Conservation (phyloP, 1,139 yeast genomes). For the Pichia sp. region DNA sequence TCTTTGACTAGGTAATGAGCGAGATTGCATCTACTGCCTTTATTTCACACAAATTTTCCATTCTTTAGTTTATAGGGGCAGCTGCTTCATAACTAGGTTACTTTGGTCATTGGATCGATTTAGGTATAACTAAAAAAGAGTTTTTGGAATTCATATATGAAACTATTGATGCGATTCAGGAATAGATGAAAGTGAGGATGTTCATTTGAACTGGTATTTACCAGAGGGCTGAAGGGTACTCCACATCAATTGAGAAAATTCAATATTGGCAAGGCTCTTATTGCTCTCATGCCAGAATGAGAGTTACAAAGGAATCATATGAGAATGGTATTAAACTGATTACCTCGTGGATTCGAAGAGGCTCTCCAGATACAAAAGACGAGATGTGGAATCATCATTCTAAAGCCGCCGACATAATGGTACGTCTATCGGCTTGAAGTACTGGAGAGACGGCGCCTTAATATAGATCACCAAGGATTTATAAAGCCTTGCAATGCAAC, state of each 20-base stretch:
- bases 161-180: constrained; percentile 11
- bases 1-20: constrained; percentile 47
- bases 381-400: constrained; percentile 15
- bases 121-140: constrained; percentile 8
- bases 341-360: constrained; percentile 13
- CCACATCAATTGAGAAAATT: constrained; percentile 12
- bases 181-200: constrained; percentile 7
- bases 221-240: constrained; percentile 11
- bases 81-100: constrained; percentile 33
- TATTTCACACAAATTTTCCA: constrained; percentile 40
- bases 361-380: constrained; percentile 12
- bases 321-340: constrained; percentile 6
- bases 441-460: constrained; percentile 13
- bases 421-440: constrained; percentile 5
- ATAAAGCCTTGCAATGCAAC: constrained; percentile 14
- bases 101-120: constrained; percentile 32
- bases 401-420: constrained; percentile 12
- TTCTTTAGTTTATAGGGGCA: constrained; percentile 36
- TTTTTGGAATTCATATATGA: constrained; percentile 8
- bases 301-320: neutral
- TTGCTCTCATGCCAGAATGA: constrained; percentile 11
- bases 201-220: constrained; percentile 11
- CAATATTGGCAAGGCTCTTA: constrained; percentile 9
- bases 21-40: constrained; percentile 52
- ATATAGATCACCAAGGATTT: constrained; percentile 11